Conservation (phyloP, 805 yeast genomes). For the Teunomyces panamensis region DNA sequence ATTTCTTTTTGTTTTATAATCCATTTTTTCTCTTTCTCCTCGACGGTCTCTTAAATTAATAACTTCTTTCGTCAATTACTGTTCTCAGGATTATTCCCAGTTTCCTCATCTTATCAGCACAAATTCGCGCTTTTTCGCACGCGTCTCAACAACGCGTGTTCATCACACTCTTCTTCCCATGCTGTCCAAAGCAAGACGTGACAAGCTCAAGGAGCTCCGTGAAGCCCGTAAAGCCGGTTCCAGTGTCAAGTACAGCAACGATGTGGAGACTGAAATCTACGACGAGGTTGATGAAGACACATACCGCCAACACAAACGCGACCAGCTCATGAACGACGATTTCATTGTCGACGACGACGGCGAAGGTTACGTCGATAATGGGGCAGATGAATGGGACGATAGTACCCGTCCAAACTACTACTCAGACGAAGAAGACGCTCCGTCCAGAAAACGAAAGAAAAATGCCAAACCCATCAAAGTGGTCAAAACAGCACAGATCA, state of each 20-base stretch:
- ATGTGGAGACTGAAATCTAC: slow-evolving; percentile 60
- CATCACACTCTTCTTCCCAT: slow-evolving; percentile 8
- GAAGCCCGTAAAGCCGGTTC: slow-evolving; percentile 63
- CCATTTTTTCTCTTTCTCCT: background rate
- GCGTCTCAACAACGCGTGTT: background rate
- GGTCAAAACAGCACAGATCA: slow-evolving; percentile 46
- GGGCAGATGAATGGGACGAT: slow-evolving; percentile 85
- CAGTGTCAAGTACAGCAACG: slow-evolving; percentile 34
- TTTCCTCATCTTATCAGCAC: too few relatives aligned
- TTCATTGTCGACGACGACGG: slow-evolving; percentile 94
- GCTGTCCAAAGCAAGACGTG: slow-evolving; percentile 37
- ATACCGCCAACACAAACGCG: slow-evolving; percentile 72
- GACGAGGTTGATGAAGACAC: slow-evolving; percentile 85
- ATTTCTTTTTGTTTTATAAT: background rate
- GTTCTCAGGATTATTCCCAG: background rate
- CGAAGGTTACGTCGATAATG: slow-evolving; percentile 90
- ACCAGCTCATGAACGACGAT: slow-evolving; percentile 82
- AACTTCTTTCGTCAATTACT: background rate
- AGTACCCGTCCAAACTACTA: slow-evolving; percentile 47
- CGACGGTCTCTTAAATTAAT: background rate
- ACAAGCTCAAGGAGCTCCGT: slow-evolving; percentile 59
- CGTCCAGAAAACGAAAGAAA: slow-evolving; percentile 21
- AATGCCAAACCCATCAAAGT: slow-evolving; percentile 36
- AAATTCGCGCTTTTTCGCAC: background rate
- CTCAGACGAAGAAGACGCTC: slow-evolving; percentile 53